Conservation (phyloP, 441 rosid genomes). For the Omphalea diandra region DNA sequence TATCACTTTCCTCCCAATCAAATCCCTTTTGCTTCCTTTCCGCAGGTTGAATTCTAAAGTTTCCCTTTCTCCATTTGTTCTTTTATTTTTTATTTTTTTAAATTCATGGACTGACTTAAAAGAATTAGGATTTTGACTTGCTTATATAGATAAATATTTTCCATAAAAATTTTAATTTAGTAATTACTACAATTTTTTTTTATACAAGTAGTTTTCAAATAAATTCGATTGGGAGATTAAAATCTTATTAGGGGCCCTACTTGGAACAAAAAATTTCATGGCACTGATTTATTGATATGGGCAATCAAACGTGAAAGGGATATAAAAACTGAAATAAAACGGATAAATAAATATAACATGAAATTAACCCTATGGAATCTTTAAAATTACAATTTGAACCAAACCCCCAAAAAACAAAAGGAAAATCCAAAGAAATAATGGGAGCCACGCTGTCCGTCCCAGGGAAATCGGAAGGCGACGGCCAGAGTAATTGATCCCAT, state of each 20-base stretch:
- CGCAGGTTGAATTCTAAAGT: neutral
- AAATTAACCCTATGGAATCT: neutral
- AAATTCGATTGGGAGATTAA: too few relatives aligned
- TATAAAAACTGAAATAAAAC: neutral
- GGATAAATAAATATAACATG: neutral
- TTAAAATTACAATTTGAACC: neutral
- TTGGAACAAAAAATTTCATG: neutral
- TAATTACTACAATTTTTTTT: too few relatives aligned
- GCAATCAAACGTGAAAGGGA: neutral
- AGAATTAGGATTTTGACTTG: too few relatives aligned
- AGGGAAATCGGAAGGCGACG: too few relatives aligned
- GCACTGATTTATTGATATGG: neutral
- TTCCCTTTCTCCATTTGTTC: neutral
- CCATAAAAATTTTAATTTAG: too few relatives aligned
- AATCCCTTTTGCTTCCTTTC: conserved; percentile 1
- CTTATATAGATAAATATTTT: too few relatives aligned
- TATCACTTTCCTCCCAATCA: neutral
- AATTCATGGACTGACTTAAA: too few relatives aligned
- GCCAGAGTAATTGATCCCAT: neutral
- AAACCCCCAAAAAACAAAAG: neutral
- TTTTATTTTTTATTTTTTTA: neutral
- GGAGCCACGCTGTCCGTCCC: conserved; percentile 20
- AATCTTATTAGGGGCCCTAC: too few relatives aligned
- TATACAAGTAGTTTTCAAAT: too few relatives aligned
- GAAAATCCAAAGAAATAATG: conserved; percentile 21